Base-by-base conservation (phyloP, 2,329 filamentous ascomycete species). In the Paraphaeosphaeria minitans region DNA sequence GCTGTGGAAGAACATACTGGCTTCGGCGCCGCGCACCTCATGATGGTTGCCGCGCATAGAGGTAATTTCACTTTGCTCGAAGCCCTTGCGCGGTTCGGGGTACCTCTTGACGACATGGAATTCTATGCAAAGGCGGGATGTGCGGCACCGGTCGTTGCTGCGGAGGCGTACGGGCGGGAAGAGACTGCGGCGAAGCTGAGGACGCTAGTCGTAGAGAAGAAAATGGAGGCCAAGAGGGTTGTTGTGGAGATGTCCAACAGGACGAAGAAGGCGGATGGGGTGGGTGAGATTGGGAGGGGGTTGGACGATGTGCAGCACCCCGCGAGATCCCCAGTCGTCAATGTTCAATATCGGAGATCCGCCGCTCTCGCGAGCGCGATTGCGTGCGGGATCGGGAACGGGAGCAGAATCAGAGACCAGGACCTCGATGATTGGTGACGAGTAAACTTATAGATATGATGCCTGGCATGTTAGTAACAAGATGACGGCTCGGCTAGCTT, bases 71-170 rank as follows among this genome's bases (percentile, higher is more conserved):
- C 24, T 14, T 10, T 42, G 8, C 7, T 53, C 22, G 14, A 19
- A 14, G 39, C 50, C 37, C 50, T 53, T 1, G 37, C 37, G 16
- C 12, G 22, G n/a, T 42, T 42, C 13, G 50, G 50, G 8, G 50
- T 53, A 1, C 50, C 35, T 10, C n/a, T 53, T 1, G 35, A 43
- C 12, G 50, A 53, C 12, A 3, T 31, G 1, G 27, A 12, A 14
- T 53, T 42, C 12, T 53, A 53, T 31, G 37, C 22, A 19, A 33
- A 31, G 35, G 37, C 35, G 14, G 50, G 50, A 5, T 53, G 50
- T 13, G 21, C 50, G 22, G 29, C 43, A 16, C 50, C 50, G 16
- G 16, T 43, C 22, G 22, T 19, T 22, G 37, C n/a, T 29, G 50
- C 50, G 22, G 39, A 43, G 22, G 22, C 37, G n/a, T 41, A 6